phyloP scores from a whole-genome alignment of 2,329 filamentous ascomycete species.

The Xylaria polymorpha region DNA sequence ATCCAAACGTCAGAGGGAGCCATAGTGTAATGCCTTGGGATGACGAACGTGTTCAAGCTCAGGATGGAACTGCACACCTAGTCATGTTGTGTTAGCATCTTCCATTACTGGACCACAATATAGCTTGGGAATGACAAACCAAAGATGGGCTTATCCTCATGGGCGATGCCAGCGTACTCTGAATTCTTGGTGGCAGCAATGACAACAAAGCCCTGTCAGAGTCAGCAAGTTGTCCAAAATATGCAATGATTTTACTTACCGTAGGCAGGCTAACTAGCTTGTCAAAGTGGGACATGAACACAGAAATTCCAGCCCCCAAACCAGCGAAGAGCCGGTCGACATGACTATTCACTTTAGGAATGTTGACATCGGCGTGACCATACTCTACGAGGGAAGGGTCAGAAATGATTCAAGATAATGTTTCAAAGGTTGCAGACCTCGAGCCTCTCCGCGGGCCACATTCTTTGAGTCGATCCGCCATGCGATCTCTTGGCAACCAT shows the following conservation, averaged over 20 bases:
- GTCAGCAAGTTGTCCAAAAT: too few relatives aligned
- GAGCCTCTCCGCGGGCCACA: constrained; percentile 57
- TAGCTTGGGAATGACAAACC: constrained; percentile 52
- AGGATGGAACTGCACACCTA: constrained; percentile 86
- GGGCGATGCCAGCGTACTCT: constrained; percentile 82
- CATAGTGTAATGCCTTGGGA: too few relatives aligned
- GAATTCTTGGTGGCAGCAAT: constrained; percentile 82
- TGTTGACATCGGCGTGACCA: constrained; percentile 74
- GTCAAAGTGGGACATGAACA: constrained; percentile 92
- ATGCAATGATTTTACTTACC: too few relatives aligned
- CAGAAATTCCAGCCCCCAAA: constrained; percentile 61
- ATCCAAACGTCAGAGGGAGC: constrained; percentile 54
- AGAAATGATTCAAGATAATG: too few relatives aligned
- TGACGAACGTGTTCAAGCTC: constrained; percentile 57
- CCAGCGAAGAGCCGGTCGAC: constrained; percentile 84
- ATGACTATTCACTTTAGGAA: constrained; percentile 65
- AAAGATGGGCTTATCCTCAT: constrained; percentile 76
- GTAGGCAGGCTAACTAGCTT: constrained; percentile 80
- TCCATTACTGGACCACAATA: too few relatives aligned
- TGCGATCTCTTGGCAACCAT: constrained; percentile 72
- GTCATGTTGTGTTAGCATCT: neutral
- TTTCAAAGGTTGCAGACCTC: neutral
- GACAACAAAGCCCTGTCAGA: constrained; percentile 69
- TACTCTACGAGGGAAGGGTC: constrained; percentile 62
- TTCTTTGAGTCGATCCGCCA: constrained; percentile 73